These are phyloP conservation scores for Linaria vulgaris DNA, from an alignment of 257 asterid genomes.

Conservation along the genomic window DNA sequence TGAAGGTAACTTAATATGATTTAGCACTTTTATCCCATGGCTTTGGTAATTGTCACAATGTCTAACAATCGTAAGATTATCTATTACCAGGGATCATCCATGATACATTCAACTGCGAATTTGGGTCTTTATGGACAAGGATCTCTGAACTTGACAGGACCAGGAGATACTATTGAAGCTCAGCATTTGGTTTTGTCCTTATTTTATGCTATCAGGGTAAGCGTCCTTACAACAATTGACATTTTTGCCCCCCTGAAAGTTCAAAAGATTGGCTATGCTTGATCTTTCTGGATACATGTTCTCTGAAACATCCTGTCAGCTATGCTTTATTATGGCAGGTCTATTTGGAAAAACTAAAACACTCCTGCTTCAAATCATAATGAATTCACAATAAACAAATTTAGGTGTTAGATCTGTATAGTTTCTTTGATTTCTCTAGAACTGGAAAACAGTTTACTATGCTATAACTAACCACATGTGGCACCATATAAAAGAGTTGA, in stretches of 20 bases:
- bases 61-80: constrained; percentile 17
- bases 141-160: constrained; percentile 82
- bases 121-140: constrained; percentile 96
- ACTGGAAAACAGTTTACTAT: neutral
- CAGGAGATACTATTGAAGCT: constrained; percentile 90
- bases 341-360: neutral
- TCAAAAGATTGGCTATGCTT: constrained; percentile 8
- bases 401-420: neutral
- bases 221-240: constrained; percentile 33
- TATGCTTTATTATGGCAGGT: constrained; percentile 3
- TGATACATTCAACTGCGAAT: constrained; percentile 83
- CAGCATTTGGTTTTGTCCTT: constrained; percentile 83
- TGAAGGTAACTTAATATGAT: constrained; percentile 53
- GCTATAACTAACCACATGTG: neutral
- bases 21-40: constrained; percentile 14
- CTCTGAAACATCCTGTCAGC: constrained; percentile 18
- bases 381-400: too few species aligned
- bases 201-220: constrained; percentile 81
- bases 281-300: neutral
- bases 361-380: too few species aligned
- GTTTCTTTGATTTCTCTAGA: neutral
- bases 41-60: constrained; percentile 20
- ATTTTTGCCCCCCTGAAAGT: constrained; percentile 22
- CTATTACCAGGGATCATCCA: constrained; percentile 70
- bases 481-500: neutral